Conservation (phyloP, 768 basidiomycete species). For the Calocera cornea region DNA sequence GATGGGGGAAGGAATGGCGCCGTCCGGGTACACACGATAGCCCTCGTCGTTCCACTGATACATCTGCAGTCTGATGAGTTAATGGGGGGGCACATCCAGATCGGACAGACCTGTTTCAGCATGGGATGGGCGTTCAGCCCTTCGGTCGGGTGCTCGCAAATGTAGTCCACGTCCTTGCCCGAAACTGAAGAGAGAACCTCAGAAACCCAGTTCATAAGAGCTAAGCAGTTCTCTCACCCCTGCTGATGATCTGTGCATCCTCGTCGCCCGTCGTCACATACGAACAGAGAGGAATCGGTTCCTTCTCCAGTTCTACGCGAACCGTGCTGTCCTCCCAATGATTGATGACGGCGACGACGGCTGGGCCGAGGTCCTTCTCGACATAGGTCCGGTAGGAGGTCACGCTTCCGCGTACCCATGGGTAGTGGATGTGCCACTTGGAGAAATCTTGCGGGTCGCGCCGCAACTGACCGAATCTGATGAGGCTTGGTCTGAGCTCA, state of each 20-base stretch:
- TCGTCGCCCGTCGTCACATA: neutral
- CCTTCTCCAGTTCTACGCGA: conserved; percentile 7
- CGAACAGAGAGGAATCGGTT: neutral
- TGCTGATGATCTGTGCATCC: conserved; percentile 7
- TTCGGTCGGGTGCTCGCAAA: neutral
- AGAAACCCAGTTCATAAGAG: neutral
- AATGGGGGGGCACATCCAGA: neutral
- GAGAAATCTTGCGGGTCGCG: neutral
- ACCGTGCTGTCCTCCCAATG: conserved; percentile 2
- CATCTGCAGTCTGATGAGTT: neutral
- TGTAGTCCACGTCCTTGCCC: neutral
- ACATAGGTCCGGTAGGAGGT: neutral
- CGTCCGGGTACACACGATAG: neutral
- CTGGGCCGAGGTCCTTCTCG: neutral
- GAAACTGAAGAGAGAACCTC: neutral
- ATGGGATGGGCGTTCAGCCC: neutral
- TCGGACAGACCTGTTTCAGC: neutral
- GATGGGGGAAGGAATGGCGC: neutral
- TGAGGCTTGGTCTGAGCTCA: neutral
- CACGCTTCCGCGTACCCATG: neutral
- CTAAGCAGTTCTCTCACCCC: conserved; percentile 10
- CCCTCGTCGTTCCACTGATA: neutral
- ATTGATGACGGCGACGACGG: neutral
- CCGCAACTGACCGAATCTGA: neutral
- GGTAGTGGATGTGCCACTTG: neutral